Percentiles rank a stretch among this genome's conserved stretches.
Evolutionary conservation across 139 green algal species (phyloP).

Genomic region (Tetraselmis striata): DNA sequence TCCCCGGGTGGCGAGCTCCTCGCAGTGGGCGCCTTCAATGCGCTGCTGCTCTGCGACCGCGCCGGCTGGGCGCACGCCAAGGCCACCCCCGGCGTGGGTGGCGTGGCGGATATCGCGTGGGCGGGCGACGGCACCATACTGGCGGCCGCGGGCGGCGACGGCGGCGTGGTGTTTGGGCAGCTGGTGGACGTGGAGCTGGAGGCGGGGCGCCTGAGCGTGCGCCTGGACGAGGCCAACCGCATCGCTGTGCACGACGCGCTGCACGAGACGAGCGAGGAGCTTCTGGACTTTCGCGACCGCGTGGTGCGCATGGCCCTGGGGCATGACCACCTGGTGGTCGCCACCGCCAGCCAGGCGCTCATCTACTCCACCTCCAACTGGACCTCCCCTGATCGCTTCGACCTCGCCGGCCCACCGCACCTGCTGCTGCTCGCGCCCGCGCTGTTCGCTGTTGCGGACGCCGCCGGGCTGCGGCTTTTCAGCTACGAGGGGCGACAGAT

Average conservation of each 20-base stretch:
- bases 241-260: conserved; percentile 37
- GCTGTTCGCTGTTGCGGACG: neutral
- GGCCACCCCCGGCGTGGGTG: conserved; percentile 33
- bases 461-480: conserved; percentile 53
- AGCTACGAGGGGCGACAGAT: conserved; percentile 65
- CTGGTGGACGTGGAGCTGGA: conserved; percentile 28
- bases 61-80: conserved; percentile 60
- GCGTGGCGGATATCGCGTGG: conserved; percentile 50
- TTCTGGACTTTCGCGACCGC: conserved; percentile 64
- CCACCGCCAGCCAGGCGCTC: conserved; percentile 63
- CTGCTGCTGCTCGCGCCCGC: conserved; percentile 39
- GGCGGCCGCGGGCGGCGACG: conserved; percentile 48
- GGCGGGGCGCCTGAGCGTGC: conserved; percentile 22
- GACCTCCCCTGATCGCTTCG: conserved; percentile 67
- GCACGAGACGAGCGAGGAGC: conserved; percentile 49
- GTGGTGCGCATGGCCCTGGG: conserved; percentile 63
- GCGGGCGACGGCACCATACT: conserved; percentile 62
- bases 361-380: conserved; percentile 58
- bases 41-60: conserved; percentile 57
- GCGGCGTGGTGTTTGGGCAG: conserved; percentile 45
- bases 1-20: conserved; percentile 54
- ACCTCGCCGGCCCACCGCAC: conserved; percentile 51
- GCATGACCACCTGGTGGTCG: conserved; percentile 63
- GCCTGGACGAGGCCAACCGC: conserved; percentile 34
- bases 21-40: conserved; percentile 56